A percentile compares a stretch with the other conserved stretches of the same genome.
These are phyloP conservation scores for Poa pratensis DNA, from an alignment of 176 grass and related monocot genomes.

Conservation along the genomic window DNA sequence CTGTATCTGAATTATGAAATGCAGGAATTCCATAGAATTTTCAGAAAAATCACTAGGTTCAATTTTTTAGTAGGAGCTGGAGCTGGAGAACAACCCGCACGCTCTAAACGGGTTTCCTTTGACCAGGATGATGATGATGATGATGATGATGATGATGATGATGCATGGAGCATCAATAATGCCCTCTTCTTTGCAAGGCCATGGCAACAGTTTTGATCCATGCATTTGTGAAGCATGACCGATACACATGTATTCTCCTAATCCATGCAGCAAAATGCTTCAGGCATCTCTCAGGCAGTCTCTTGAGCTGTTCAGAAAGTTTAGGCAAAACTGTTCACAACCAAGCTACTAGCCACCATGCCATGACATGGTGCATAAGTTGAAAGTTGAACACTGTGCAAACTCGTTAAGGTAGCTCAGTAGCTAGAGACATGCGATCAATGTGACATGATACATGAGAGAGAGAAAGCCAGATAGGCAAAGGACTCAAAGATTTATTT, in stretches of 20 bases:
- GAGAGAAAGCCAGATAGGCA: conserved; percentile 11
- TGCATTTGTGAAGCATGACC: not conserved
- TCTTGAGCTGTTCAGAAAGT: not conserved
- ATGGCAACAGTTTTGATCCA: too few species aligned
- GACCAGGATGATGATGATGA: too few species aligned
- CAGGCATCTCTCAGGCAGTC: too few species aligned
- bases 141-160: too few species aligned
- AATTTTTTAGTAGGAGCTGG: too few species aligned
- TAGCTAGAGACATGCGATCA: conserved; percentile 8
- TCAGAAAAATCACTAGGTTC: too few species aligned
- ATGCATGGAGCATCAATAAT: too few species aligned
- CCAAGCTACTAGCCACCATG: not conserved
- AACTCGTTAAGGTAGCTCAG: conserved; percentile 8
- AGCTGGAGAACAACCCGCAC: too few species aligned
- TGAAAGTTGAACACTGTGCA: not conserved
- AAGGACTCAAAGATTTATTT: conserved; percentile 3
- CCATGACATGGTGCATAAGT: not conserved
- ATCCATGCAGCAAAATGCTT: not conserved
- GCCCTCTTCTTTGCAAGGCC: too few species aligned
- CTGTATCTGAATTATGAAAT: not conserved
- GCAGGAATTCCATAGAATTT: not conserved
- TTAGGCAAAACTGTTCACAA: conserved; percentile 17
- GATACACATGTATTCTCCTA: conserved; percentile 33
- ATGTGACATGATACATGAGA: not conserved
- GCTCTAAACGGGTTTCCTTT: too few species aligned